These are phyloP conservation scores for Pythium brachiatum DNA, from an alignment of 352 stramenopile genomes.

Conservation along the genomic window DNA sequence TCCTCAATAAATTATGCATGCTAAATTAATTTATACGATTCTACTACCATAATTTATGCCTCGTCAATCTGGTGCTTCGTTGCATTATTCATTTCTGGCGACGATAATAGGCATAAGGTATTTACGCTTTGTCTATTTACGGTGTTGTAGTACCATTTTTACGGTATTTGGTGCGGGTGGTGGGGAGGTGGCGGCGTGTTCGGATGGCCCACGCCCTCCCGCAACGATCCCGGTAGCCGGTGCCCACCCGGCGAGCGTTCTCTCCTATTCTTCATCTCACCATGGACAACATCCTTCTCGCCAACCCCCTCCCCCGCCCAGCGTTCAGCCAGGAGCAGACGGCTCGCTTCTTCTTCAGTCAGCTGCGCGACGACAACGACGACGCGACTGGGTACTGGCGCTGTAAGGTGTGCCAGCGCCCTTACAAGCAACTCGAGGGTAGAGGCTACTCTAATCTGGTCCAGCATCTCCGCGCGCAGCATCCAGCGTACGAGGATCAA, in stretches of 20 bases:
- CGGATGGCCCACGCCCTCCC: not conserved
- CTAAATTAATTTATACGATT: not conserved
- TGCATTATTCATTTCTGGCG: not conserved
- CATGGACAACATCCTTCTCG: not conserved
- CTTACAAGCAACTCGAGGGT: slow-evolving; percentile 1
- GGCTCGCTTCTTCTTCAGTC: slow-evolving; percentile 9
- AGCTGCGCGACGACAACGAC: not conserved
- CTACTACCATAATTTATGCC: not conserved
- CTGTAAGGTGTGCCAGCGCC: not conserved
- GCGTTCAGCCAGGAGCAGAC: slow-evolving; percentile 8
- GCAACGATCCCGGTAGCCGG: no score
- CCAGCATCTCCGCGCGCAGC: not conserved
- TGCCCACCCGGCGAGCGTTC: not conserved
- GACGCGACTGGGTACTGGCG: not conserved
- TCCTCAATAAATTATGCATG: not conserved
- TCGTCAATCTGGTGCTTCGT: not conserved
- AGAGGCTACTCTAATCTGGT: slow-evolving; percentile 3
- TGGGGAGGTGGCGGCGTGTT: not conserved
- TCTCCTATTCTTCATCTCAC: not conserved
- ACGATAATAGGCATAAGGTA: not conserved
- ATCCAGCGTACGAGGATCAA: not conserved
- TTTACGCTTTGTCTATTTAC: not conserved
- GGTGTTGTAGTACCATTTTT: not conserved
- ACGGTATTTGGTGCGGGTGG: not conserved
- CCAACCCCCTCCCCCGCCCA: not conserved